Evolutionary conservation across 345 rosid genomes (phyloP).

Genomic region (Carallia pectinifolia): DNA sequence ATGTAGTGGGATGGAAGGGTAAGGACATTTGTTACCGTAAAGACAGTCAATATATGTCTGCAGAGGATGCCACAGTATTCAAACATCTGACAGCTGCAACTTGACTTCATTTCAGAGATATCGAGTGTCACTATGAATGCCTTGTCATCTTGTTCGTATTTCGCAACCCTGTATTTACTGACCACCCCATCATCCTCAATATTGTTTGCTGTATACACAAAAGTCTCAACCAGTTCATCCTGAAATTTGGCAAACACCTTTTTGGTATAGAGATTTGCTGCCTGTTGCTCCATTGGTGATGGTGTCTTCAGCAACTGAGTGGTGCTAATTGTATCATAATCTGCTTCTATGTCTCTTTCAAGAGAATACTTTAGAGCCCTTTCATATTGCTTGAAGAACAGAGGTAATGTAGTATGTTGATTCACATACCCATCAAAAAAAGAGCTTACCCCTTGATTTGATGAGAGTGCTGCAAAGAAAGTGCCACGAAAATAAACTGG

Average conservation of each 20-base stretch:
- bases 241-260: slow-evolving; percentile 60
- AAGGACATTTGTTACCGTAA: slow-evolving; percentile 63
- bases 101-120: slow-evolving; percentile 46
- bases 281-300: slow-evolving; percentile 74
- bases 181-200: slow-evolving; percentile 48
- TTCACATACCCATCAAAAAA: slow-evolving; percentile 64
- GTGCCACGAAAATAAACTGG: slow-evolving; percentile 64
- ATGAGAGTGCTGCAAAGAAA: slow-evolving; percentile 60
- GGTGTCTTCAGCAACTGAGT: slow-evolving; percentile 56
- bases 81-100: slow-evolving; percentile 71
- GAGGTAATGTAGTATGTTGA: slow-evolving; percentile 56
- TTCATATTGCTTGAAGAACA: slow-evolving; percentile 62
- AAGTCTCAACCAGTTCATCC: slow-evolving; percentile 72
- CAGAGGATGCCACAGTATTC: slow-evolving; percentile 65
- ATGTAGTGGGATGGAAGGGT: slow-evolving; percentile 59
- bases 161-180: slow-evolving; percentile 53
- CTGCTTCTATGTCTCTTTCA: slow-evolving; percentile 67
- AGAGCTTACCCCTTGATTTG: slow-evolving; percentile 51
- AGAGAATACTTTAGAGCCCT: slow-evolving; percentile 53
- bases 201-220: slow-evolving; percentile 61
- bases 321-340: slow-evolving; percentile 53
- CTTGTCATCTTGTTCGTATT: slow-evolving; percentile 59
- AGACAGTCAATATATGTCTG: slow-evolving; percentile 62
- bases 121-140: slow-evolving; percentile 47
- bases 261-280: slow-evolving; percentile 58